A percentile compares a stretch with the other conserved stretches of the same genome.
phyloP scores from a whole-genome alignment of 306 rosid genomes.

The Ormosia emarginata region DNA sequence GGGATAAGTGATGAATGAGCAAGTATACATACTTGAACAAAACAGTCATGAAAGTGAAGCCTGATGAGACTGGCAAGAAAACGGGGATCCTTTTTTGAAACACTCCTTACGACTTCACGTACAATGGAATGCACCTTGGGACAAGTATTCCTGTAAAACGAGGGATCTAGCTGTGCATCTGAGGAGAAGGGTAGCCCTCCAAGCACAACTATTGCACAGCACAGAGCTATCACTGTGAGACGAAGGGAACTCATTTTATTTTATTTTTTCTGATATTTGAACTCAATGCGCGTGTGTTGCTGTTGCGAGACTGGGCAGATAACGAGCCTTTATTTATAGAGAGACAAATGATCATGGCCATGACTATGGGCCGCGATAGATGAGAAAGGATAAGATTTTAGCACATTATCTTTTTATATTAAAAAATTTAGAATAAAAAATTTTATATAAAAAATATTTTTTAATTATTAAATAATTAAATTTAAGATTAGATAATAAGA shows the following conservation, averaged over 20 bases:
- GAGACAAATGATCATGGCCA: too few species aligned
- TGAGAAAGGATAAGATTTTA: too few species aligned
- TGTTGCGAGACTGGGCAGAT: background rate
- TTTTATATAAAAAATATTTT: too few species aligned
- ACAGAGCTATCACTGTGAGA: background rate
- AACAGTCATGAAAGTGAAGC: slow-evolving; percentile 54
- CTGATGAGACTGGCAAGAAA: slow-evolving; percentile 33
- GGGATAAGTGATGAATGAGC: background rate
- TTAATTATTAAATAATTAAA: too few species aligned
- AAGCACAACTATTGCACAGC: background rate
- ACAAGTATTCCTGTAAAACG: slow-evolving; percentile 28
- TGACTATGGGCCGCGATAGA: too few species aligned
- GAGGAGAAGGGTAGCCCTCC: background rate
- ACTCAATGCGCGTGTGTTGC: background rate
- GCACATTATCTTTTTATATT: too few species aligned
- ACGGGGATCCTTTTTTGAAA: slow-evolving; percentile 14
- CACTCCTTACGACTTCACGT: background rate
- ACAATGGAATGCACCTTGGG: slow-evolving; percentile 14
- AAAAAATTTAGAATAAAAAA: too few species aligned
- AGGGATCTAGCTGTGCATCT: slow-evolving; percentile 19
- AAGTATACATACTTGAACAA: slow-evolving; percentile 30
- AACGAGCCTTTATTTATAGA: background rate
- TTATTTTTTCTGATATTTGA: background rate
- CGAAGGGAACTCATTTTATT: background rate
- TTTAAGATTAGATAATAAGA: too few species aligned